Evolutionary conservation across 1,284 basidiomycete species (phyloP), one percentile per base, ranked within the genome.

Genomic region (Tremellales sp.): DNA sequence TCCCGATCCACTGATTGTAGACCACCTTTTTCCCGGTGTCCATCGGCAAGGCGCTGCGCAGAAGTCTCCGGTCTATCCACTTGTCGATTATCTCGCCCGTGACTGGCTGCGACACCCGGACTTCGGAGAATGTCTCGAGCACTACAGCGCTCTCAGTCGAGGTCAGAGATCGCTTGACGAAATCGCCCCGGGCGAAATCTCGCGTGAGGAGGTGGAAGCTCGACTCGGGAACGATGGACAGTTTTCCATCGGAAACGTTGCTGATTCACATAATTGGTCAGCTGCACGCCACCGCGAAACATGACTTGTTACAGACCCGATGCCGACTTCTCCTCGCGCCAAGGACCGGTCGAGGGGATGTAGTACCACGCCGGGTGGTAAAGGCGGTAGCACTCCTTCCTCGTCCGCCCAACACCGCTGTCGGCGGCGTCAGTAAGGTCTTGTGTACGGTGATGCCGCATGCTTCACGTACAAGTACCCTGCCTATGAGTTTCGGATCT

Each of bases 1-100:
- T 86, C 43, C 91, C 91, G 59, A 95, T 76, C 92, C 92, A 97
- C 65, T 91, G 82, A 52, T 86, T 80, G 63, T 81, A 81, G 5
- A 84, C 75, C 44, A 93, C 86, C 73, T 84, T 87, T 68, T 93
- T 88, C 5, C 87, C 86, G 33, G 85, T 78, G 53, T 86, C 66
- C 14, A 71, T 42, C 35, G 45, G 43, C 33, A 69, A 50, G 21
- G 78, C 76, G 29, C 76, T 77, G 54, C 79, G 76, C n/a, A 92
- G 66, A 45, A 86, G 80, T 24, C 77, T 73, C 43, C 78, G 67
- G 6, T 78, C 77, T 55, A 81, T 80, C 83, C 84, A 88, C 5
- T 78, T 81, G 1, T 78, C 75, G 24, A 90, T 60, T 21, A 74
- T 64, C 53, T 81, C 78, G 14, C 77, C 77, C 49, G 78, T 85